Evolutionary conservation across 139 green algal genomes (phyloP), one percentile per base, ranked within the genome.

Genomic region (Coelastrella sp.): DNA sequence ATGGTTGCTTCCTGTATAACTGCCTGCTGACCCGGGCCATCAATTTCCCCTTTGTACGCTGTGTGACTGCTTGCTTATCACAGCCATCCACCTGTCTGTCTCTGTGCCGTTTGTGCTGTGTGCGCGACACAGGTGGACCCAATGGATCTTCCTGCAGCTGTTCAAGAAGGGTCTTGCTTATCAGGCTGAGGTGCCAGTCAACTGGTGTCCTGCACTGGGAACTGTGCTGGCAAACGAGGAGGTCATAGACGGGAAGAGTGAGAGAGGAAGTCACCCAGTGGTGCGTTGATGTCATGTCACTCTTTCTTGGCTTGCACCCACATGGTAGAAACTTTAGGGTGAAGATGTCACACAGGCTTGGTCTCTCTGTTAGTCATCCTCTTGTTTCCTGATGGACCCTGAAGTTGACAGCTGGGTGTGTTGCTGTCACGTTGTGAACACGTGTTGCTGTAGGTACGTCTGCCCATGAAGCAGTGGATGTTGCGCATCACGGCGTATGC

Each of bases 391-490:
- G 35, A 3, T 49, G 35, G 35, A 49, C 35, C 35, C 1, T 49
- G 1, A 49, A 5, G 35, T 49, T 49, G 35, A 49, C 1, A 49
- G 35, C 35, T 49, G 1, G 35, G 35, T 3, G 35, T 49, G 35
- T 49, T 49, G 35, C 35, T 49, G 35, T 49, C 35, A 49, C 35
- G 3, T 5, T 49, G 35, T 49, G 35, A 49, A 49, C 35, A 49
- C 35, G 11, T 81, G 74, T 8, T 80, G 4, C 5, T 89, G 35
- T 49, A 89, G 84, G 84, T 99, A 84, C 95, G 98, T 73, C 96
- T 99, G 93, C 97, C 98, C 63, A 99, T 99, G 98, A 97, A 96
- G 90, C 98, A 99, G 94, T 99, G 98, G 98, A 99, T 99, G 97
- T 95, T 99, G 82, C 92, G 93, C 19, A 99, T 99, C 95, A 99